Evolutionary conservation across 352 stramenopile genomes (phyloP).

Genomic region (Phytophthora tubulina): DNA sequence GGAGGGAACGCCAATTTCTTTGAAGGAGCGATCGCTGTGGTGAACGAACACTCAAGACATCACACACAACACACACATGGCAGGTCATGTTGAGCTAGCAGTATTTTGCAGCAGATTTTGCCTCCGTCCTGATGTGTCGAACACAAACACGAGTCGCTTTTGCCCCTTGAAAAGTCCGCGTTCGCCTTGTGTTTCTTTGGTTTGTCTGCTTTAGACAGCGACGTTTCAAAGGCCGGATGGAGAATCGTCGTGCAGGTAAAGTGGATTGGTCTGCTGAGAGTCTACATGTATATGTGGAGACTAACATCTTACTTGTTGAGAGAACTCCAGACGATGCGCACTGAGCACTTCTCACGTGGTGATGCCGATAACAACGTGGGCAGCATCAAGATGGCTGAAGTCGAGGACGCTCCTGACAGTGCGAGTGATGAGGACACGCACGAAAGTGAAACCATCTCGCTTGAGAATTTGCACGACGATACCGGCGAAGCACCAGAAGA

Average conservation of each 20-base stretch:
- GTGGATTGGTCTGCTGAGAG: too few species aligned
- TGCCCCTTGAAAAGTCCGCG: conserved; percentile 26
- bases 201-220: conserved; percentile 17
- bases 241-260: not conserved
- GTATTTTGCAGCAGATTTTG: conserved; percentile 20
- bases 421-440: not conserved
- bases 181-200: conserved; percentile 4
- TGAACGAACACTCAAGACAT: conserved; percentile 21
- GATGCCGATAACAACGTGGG: not conserved
- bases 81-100: conserved; percentile 24
- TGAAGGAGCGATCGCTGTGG: conserved; percentile 12
- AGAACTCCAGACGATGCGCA: conserved; percentile 2
- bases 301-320: not conserved
- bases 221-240: conserved; percentile 31
- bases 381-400: not conserved
- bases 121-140: conserved; percentile 22
- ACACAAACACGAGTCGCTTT: conserved; percentile 38
- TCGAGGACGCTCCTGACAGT: not conserved
- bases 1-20: conserved; percentile 20
- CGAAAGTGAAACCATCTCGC: too few species aligned
- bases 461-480: not conserved
- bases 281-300: not conserved
- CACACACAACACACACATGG: conserved; percentile 43
- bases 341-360: conserved; percentile 5
- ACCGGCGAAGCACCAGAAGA: not conserved